Evolutionary conservation across 2,329 filamentous ascomycete genomes (phyloP).

Genomic region (Xylaria sp.): DNA sequence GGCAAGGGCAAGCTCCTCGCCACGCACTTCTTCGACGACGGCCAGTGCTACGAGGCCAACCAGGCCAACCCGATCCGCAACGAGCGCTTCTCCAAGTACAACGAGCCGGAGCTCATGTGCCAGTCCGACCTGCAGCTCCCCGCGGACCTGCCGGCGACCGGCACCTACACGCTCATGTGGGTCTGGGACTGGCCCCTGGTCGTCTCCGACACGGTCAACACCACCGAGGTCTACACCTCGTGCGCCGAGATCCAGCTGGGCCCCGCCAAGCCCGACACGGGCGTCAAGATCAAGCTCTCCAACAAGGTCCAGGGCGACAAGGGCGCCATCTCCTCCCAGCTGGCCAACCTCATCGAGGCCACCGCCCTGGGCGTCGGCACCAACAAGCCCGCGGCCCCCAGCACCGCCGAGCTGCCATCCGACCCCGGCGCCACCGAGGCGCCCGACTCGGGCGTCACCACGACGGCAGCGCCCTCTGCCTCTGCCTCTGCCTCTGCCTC

Average conservation of each 20-base stretch:
- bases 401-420: conserved; percentile 15
- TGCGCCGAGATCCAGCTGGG: conserved; percentile 46
- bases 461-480: background rate
- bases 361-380: conserved; percentile 37
- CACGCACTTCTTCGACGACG: conserved; percentile 84
- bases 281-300: conserved; percentile 45
- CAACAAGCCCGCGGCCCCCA: conserved; percentile 28
- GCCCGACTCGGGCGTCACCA: conserved; percentile 19
- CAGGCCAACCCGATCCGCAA: conserved; percentile 51
- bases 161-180: conserved; percentile 86
- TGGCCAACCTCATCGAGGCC: conserved; percentile 44
- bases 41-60: conserved; percentile 77
- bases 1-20: conserved; percentile 74
- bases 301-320: conserved; percentile 31
- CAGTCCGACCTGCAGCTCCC: conserved; percentile 82
- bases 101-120: conserved; percentile 70
- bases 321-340: conserved; percentile 47
- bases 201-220: conserved; percentile 45
- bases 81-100: conserved; percentile 60
- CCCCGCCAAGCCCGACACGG: conserved; percentile 36
- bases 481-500: too few species aligned
- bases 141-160: conserved; percentile 59
- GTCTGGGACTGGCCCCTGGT: conserved; percentile 90
- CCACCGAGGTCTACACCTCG: conserved; percentile 61
- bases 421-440: conserved; percentile 14